Evolutionary conservation across 768 basidiomycete species (phyloP), one percentile per base, ranked within the genome.

Genomic region (Collybia sp.): DNA sequence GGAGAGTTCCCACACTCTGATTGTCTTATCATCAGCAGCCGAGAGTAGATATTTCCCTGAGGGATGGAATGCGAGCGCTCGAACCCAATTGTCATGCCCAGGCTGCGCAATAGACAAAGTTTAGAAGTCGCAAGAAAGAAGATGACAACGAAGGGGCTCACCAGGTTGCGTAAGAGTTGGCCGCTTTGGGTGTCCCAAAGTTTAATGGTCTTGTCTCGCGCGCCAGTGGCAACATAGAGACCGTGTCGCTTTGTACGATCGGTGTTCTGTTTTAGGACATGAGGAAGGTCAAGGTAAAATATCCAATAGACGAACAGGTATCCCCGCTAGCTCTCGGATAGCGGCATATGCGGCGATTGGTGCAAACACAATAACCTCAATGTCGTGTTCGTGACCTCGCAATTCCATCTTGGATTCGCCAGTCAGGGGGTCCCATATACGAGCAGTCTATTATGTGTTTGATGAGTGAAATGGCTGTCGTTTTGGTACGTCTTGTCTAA

Each of bases 71-170:
- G 87, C 81, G 37, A 95, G 72, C 1, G 83, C 87, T 46, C 90
- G 82, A 42, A 95, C 75, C 93, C 93, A 95, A 55, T 92, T 91
- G 63, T 93, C 90, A 58, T 95, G 86, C 11, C 87, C 87, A 32
- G 77, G 72, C 80, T 85, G 57, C 12, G 32, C 13, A 25, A 32
- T 19, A n/a, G 19, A 40, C 17, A 44, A 30, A 18, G 48, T 34
- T 43, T 47, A 36, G 52, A 32, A 55, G 30, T 42, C 32, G 51
- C 10, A 44, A 37, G 40, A 15, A 3, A 43, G 13, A 31, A 46
- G 35, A 20, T 18, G 10, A 46, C n/a, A n/a, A 25, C 15, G 19
- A 50, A 32, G 30, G n/a, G 44, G 63, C 77, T 47, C 52, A 87
- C 88, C 46, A 94, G 75, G 50, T 79, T 88, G 61, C 83, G 76